Conservation (phyloP, 2,329 filamentous ascomycete species). For the Aspergillus fumigatiaffinis region DNA sequence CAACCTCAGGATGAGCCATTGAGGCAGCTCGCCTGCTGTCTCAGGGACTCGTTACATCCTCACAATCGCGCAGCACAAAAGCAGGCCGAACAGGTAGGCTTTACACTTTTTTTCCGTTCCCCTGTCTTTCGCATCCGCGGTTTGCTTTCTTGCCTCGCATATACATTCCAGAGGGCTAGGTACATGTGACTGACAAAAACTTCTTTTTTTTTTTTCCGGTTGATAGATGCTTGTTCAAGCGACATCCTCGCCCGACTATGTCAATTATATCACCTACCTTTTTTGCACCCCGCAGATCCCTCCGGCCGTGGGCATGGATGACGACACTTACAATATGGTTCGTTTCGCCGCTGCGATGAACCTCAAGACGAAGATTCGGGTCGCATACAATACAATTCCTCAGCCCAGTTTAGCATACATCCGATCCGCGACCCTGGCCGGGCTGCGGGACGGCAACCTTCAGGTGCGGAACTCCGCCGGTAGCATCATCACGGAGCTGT, state of each 20-base stretch:
- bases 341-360: conserved; percentile 87
- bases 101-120: conserved; percentile 8
- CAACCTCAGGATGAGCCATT: conserved; percentile 84
- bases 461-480: conserved; percentile 88
- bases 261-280: conserved; percentile 93
- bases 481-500: conserved; percentile 89
- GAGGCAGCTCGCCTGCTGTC: conserved; percentile 80
- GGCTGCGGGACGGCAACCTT: conserved; percentile 73
- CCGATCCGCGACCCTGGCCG: conserved; percentile 71
- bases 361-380: conserved; percentile 88
- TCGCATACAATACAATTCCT: conserved; percentile 70
- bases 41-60: conserved; percentile 87
- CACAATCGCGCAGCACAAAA: conserved; percentile 77
- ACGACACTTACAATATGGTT: conserved; percentile 66
- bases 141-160: conserved; percentile 5
- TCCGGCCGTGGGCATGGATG: conserved; percentile 55
- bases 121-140: background rate
- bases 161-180: background rate
- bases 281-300: conserved; percentile 66
- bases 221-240: conserved; percentile 86
- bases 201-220: conserved; percentile 1
- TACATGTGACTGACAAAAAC: conserved; percentile 13
- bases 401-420: conserved; percentile 71
- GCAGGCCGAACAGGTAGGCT: conserved; percentile 77
- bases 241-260: conserved; percentile 83